phyloP scores from a whole-genome alignment of 2,329 filamentous ascomycete species.

The Epichloe aotearoae region DNA sequence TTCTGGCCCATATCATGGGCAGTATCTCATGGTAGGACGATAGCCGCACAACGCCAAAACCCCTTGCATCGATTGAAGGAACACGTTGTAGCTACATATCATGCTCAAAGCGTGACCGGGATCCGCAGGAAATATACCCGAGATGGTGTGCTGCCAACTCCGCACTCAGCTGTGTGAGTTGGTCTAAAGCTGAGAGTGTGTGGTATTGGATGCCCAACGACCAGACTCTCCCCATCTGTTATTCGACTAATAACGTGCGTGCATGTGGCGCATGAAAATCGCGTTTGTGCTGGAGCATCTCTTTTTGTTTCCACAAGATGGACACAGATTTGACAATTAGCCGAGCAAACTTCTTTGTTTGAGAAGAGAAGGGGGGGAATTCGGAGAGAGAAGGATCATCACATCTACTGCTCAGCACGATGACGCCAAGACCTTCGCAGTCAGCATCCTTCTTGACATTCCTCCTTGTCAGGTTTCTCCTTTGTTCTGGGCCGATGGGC shows the following conservation, averaged over 20 bases:
- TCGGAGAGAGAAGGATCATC: too few species aligned
- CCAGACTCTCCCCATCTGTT: neutral
- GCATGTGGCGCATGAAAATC: neutral
- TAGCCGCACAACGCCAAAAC: neutral
- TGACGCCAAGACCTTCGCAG: neutral
- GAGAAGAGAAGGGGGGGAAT: too few species aligned
- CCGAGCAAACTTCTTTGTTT: neutral
- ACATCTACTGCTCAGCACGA: neutral
- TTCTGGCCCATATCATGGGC: neutral
- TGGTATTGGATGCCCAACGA: constrained; percentile 2
- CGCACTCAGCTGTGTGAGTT: neutral
- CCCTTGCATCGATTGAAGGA: neutral
- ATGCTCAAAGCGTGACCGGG: neutral
- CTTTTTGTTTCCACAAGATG: neutral
- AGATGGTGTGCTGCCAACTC: neutral
- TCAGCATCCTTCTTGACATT: neutral
- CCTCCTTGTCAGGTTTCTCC: neutral
- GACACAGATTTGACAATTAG: neutral
- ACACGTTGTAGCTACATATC: neutral
- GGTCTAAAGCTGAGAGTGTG: neutral
- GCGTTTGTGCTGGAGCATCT: neutral
- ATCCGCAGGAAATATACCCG: neutral
- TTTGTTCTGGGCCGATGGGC: neutral
- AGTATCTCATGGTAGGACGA: neutral
- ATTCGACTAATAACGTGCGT: too few species aligned